A percentile compares a stretch with the other conserved stretches of the same genome.
Evolutionary conservation across 169 alveolate species (phyloP).

Genomic region (Blepharisma undulans): DNA sequence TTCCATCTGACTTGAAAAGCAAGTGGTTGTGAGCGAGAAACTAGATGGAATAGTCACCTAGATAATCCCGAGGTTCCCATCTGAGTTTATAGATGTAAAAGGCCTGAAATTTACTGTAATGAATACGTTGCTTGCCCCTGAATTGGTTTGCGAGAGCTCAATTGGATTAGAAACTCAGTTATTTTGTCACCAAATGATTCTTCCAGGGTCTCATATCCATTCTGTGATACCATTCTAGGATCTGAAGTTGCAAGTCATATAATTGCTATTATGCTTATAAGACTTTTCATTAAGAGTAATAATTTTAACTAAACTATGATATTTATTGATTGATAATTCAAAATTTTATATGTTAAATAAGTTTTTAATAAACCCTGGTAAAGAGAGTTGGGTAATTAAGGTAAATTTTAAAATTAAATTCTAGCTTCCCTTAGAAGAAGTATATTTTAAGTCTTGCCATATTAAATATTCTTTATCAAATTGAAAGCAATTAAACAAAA

Average conservation of each 20-base stretch:
- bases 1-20: not conserved
- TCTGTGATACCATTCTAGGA: not conserved
- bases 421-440: no score
- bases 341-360: no score
- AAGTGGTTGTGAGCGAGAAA: not conserved
- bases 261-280: not conserved
- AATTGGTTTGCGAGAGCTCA: not conserved
- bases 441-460: no score
- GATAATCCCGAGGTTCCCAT: not conserved
- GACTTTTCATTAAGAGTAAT: not conserved
- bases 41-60: not conserved
- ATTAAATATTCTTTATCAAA: no score
- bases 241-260: not conserved
- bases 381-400: no score
- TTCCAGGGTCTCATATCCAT: not conserved
- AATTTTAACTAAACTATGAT: no score
- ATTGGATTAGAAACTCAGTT: not conserved
- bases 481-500: no score
- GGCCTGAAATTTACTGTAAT: not conserved
- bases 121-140: not conserved
- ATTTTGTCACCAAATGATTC: not conserved
- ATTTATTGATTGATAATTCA: no score
- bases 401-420: no score
- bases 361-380: no score
- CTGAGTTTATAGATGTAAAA: not conserved